Conservation (phyloP, 108 stramenopile genomes). For the Nannochloropsis gaditana region DNA sequence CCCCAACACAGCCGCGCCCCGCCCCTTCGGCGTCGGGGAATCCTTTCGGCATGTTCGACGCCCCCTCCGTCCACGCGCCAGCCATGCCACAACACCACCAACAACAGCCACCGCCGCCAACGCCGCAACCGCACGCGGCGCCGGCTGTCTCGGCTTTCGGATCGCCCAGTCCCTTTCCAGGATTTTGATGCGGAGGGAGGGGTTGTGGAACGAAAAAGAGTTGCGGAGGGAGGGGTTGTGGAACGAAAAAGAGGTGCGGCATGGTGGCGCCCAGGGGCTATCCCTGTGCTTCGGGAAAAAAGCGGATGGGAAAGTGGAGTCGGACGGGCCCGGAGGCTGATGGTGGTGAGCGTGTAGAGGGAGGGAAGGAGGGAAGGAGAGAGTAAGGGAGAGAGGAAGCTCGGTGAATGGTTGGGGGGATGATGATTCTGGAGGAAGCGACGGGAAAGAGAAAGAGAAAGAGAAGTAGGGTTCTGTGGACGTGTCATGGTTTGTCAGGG, state of each 20-base stretch:
- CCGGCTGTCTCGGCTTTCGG: neutral
- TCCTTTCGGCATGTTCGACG: neutral
- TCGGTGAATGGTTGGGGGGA: neutral
- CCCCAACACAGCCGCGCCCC: neutral
- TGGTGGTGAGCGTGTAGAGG: neutral
- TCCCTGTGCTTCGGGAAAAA: neutral
- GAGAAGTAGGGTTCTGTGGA: neutral
- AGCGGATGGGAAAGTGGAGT: neutral
- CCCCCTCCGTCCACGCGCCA: neutral
- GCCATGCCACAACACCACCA: neutral
- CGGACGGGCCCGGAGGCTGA: neutral
- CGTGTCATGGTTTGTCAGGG: too few species aligned
- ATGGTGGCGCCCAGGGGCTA: neutral
- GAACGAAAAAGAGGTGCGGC: neutral
- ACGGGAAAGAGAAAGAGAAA: neutral
- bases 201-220: neutral
- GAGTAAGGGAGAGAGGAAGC: neutral
- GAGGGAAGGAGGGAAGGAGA: neutral
- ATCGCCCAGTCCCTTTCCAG: neutral
- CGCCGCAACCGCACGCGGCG: neutral
- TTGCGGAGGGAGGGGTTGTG: neutral
- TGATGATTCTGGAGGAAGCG: neutral
- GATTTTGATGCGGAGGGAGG: neutral
- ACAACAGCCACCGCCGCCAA: neutral
- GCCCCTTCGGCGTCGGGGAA: neutral